Base-by-base conservation (phyloP, 352 stramenopile genomes). In the Globisporangium polare region DNA sequence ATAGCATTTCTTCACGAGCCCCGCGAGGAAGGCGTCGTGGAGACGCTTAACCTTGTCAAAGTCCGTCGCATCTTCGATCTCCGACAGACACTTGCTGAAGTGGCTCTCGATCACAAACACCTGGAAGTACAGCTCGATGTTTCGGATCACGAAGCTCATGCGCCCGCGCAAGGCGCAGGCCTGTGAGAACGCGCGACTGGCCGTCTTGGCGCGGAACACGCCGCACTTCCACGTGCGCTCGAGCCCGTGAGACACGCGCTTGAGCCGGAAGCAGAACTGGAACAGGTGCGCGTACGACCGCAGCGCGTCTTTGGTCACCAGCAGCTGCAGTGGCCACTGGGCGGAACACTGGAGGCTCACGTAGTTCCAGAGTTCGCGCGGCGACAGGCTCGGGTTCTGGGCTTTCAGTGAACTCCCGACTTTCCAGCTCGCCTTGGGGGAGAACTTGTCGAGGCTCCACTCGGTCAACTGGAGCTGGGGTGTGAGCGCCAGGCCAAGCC, bases 251-350 rank as follows among this genome's bases (percentile, higher is more conserved):
- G 79, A 70, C 13, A 90, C 69, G 24, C 85, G 85, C 55, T 94
- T 94, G 45, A 94, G 61, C 2, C 80, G 80, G 51, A 94, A 90
- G 43, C 76, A 88, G 52, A 94, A 89, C 66, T 90, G 82, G 62
- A 92, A 94, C 31, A 94, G 53, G 15, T 86, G 72, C n/a, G 64
- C 66, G 54, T 94, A 94, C 6, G 72, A 83, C 7, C 73, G 70
- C 61, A 91, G 45, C 5, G 86, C 45, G 8, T 86, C 72, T 15
- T 67, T 67, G 8, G 80, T 77, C 17, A 92, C 69, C 9, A 94
- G 72, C 50, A 92, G 37, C 61, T 88, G 85, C 50, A 93, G 67
- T 8, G 83, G 83, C 81, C 83, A 91, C 7, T 58, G 74, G 10
- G 89, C 69, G 31, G 77, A 62, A 56, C 80, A 86, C 2, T 67